Evolutionary conservation across 2,329 filamentous ascomycete genomes (phyloP), one percentile per base, ranked within the genome.

Genomic region (Penicillium freii): DNA sequence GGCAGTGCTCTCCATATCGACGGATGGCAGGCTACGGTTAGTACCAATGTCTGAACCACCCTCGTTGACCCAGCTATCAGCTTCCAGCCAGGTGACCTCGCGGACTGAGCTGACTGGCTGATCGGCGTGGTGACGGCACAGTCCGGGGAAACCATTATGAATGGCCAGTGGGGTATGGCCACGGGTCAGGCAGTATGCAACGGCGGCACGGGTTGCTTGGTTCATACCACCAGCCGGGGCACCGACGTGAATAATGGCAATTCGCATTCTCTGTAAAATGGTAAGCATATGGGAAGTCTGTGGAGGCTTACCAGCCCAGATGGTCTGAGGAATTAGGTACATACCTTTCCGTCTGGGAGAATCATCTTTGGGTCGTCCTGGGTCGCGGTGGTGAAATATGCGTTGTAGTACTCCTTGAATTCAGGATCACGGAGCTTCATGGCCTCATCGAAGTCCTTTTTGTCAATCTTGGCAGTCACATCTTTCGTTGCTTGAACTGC

Each of bases 161-260:
- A 99, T 92, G 19, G 91, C 93, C 68, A 97, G 75, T 4, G 94
- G 90, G 51, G 91, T 91, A 74, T 99, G 94, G n/a, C 94, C 94
- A 58, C 92, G 86, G 44, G 90, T 89, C 57, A 96, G 76, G 73
- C 92, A 97, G 80, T 97, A 97, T 33, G 92, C 91, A 19, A 97
- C 92, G 15, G 91, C 93, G 31, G 91, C 93, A 65, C 94, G 87
- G 21, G 95, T 94, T 42, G 94, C 94, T 29, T 93, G 92, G 76
- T 99, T 99, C 90, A 99, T 97, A 68, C 94, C 94, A 75, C 94
- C 94, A 31, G 94, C 94, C 8, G 94, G 94, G 13, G 94, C 94
- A 69, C 94, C 94, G 25, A 97, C 92, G 69, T 97, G 95, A 76
- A 99, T 91, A 70, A 99, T 96, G 48, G 91, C 94, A 69, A 99